Evolutionary conservation across 1,139 yeast genomes (phyloP), one percentile per base, ranked within the genome.

Genomic region (Pichia sp.): DNA sequence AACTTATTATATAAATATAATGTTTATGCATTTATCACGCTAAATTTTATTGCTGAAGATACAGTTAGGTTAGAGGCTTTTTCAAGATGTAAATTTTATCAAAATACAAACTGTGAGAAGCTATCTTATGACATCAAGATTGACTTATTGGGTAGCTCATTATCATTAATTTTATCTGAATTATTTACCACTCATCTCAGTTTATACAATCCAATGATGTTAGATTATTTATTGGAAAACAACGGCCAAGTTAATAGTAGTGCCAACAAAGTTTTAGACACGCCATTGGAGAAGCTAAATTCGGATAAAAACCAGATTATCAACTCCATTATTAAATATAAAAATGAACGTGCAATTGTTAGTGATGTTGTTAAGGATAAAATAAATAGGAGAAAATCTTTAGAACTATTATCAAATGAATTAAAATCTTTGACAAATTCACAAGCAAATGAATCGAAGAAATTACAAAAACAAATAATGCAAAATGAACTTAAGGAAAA

Each of bases 1-100:
- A 56, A 62, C 0, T 47, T 70, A 1, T 59, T 82, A 27, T 56
- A 61, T 1, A 59, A 66, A 26, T 63, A 73, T 50, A 63, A 66
- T n/a, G 59, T 77, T 9, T 71, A 68, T 50, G 76, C 75, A 1
- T 78, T 76, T 4, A 58, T 78, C n/a, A 71, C 76, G 31, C 72
- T 78, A 1, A 68, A 64, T 45, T 69, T 74, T 47, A 48, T 58
- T 2, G 58, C 56, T 10, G 53, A 48, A n/a, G 56, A 57, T 31
- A 51, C 49, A 1, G 48, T 65, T 8, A 51, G 54, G 32, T 44
- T 62, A 7, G 57, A 61, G 39, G 62, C 61, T 2, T 25, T 48
- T 4, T 44, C 62, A 6, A 48, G 42, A 32, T 43, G 52, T 7
- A 28, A 38, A 40, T 27, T 43, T 40, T 38, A 46, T 34, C 44